These are phyloP conservation scores for Udeniomyces megalosporus DNA, from an alignment of 768 basidiomycete species.

Conservation along the genomic window DNA sequence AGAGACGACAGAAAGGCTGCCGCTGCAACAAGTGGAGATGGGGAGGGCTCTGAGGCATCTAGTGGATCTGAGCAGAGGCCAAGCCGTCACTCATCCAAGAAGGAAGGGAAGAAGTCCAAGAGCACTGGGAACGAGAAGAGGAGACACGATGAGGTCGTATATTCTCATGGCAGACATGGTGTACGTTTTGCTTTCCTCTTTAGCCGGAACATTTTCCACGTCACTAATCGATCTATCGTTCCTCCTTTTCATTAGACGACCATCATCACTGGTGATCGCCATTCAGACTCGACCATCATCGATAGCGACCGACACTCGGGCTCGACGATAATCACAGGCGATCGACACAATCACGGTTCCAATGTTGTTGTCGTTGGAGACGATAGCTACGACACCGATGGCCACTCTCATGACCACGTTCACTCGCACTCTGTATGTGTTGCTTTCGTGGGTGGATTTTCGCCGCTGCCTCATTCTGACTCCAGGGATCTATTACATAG, in stretches of 20 bases:
- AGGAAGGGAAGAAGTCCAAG: not conserved
- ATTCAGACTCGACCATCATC: not conserved
- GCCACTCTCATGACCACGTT: constrained; percentile 15
- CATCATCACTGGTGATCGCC: not conserved
- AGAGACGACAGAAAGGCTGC: not conserved
- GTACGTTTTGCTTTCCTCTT: no score
- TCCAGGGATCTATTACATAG: constrained; percentile 14
- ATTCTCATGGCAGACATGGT: not conserved
- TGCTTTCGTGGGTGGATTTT: no score
- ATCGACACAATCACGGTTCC: not conserved
- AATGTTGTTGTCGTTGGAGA: constrained; percentile 14
- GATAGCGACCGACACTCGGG: no score
- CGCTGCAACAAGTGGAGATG: no score
- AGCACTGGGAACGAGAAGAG: not conserved
- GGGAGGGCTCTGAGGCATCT: no score
- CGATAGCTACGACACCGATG: constrained; percentile 19
- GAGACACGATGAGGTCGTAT: not conserved
- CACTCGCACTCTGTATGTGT: constrained; percentile 16
- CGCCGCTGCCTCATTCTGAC: no score
- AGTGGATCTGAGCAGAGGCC: no score
- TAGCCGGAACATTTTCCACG: no score
- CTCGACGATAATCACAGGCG: no score
- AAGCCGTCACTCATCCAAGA: not conserved
- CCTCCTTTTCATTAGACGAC: not conserved
- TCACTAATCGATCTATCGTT: no score